A percentile compares a stretch with the other conserved stretches of the same genome.
Conservation (phyloP, 805 yeast species). For the Metschnikowia dekortorum region DNA sequence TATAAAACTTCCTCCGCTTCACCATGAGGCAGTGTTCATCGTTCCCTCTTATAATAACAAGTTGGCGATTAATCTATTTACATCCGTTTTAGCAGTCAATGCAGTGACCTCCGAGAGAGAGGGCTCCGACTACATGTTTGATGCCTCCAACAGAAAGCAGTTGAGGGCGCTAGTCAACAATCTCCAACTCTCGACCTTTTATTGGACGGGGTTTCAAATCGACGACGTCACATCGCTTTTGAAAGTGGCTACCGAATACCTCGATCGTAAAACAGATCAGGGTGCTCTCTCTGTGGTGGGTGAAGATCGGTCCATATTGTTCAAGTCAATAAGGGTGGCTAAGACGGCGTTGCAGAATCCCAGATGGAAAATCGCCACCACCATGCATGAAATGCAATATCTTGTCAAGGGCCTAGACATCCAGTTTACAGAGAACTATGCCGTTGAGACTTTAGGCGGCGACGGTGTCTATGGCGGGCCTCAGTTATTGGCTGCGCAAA, state of each 20-base stretch:
- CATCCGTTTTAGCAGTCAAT: constrained; percentile 64
- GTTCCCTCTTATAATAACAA: constrained; percentile 61
- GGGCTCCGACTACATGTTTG: constrained; percentile 69
- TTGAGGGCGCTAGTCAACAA: constrained; percentile 55
- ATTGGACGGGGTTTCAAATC: constrained; percentile 69
- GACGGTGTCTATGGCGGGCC: constrained; percentile 56
- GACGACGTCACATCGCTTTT: constrained; percentile 53
- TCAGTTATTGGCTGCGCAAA: constrained; percentile 49
- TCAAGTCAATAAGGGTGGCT: constrained; percentile 43
- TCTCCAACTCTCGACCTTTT: constrained; percentile 62
- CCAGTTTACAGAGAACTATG: constrained; percentile 36
- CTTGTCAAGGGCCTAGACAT: constrained; percentile 45
- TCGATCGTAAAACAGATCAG: constrained; percentile 31
- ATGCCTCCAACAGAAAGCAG: constrained; percentile 51
- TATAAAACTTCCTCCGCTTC: constrained; percentile 53
- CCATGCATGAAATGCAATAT: constrained; percentile 64
- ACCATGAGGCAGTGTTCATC: constrained; percentile 55
- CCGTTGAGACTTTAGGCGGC: constrained; percentile 35
- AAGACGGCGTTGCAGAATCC: constrained; percentile 47
- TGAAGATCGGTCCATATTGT: constrained; percentile 40
- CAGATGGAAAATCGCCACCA: constrained; percentile 55
- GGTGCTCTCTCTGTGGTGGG: constrained; percentile 24
- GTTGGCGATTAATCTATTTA: constrained; percentile 57
- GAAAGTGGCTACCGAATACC: constrained; percentile 43
- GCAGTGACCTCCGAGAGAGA: constrained; percentile 69